Percentiles rank a stretch among this genome's conserved stretches.
Conservation (phyloP, 768 basidiomycete species). For the Postia placenta region DNA sequence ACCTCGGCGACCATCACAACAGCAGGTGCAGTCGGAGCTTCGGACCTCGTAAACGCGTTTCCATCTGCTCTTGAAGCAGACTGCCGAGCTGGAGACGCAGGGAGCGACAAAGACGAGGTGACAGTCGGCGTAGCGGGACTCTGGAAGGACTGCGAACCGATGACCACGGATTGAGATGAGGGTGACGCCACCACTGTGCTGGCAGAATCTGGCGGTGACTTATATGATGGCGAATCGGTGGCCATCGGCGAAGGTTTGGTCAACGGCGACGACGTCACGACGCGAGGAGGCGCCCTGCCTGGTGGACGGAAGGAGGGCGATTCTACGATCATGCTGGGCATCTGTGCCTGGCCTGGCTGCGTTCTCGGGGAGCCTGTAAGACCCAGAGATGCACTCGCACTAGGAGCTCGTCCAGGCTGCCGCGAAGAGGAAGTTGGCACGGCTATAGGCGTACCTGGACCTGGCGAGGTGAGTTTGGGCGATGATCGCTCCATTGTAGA, state of each 20-base stretch:
- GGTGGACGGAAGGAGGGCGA: slow-evolving; percentile 21
- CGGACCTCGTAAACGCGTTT: slow-evolving; percentile 8
- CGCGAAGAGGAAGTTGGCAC: slow-evolving; percentile 10
- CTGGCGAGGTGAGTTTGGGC: slow-evolving; percentile 16
- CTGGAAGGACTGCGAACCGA: slow-evolving; percentile 21
- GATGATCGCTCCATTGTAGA: slow-evolving; percentile 15
- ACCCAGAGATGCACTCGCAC: not conserved
- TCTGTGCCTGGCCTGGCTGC: slow-evolving; percentile 5
- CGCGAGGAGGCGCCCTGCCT: too few species aligned
- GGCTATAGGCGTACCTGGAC: slow-evolving; percentile 8
- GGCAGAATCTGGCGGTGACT: too few species aligned
- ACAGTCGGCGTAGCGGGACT: not conserved
- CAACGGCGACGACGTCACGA: too few species aligned
- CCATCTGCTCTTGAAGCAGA: not conserved
- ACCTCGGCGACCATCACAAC: slow-evolving; percentile 17
- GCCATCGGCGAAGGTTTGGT: too few species aligned
- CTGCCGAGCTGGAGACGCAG: not conserved
- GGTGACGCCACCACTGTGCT: slow-evolving; percentile 9
- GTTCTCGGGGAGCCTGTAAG: not conserved
- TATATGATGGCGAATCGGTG: slow-evolving; percentile 18
- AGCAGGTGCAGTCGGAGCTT: too few species aligned
- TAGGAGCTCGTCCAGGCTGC: not conserved
- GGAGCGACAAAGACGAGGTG: not conserved
- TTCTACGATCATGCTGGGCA: slow-evolving; percentile 21
- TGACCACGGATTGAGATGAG: slow-evolving; percentile 6